Evolutionary conservation across 2,329 filamentous ascomycete species (phyloP), one percentile per base, ranked within the genome.

Genomic region (Podosphaera aphanis): DNA sequence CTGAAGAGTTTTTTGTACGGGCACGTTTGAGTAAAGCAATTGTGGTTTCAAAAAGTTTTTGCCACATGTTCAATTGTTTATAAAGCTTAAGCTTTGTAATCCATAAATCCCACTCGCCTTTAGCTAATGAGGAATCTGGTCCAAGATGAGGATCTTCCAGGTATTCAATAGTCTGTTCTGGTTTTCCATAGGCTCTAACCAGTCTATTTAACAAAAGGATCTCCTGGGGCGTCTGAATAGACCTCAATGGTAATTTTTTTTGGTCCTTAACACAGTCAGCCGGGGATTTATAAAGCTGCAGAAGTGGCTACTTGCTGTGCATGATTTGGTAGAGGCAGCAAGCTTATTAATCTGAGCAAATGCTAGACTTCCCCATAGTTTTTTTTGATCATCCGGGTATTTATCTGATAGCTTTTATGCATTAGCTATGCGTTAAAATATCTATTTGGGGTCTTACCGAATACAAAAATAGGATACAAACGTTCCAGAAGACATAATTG

Each of bases 161-260:
- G 48, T 56, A 58, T 5, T 55, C 52, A 15, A 59, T 46, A 20
- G 49, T 49, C 38, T 57, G 50, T 27, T 56, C 53, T 18, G 43
- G 43, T 38, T 55, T 56, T 2, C 52, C 53, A 45, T 53, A 51
- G 6, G 44, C 45, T 29, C 51, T 48, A 16, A 55, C 49, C 25
- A 60, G 52, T 35, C 55, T 52, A 16, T 60, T 54, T 18, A 59
- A 44, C 5, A 61, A 50, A 15, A 59, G 46, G 7, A 60, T 41
- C 45, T 61, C 59, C 48, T 61, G 58, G 31, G 57, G 55, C 15
- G 52, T 56, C 16, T 61, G 56, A n/a, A 61, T 54, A 13, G 58
- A 53, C n/a, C 53, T 52, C 21, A 52, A 23, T 21, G 57, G 57
- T 18, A 58, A 49, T 39, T 51, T 38, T 29, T 23, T 29, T 10